Evolutionary conservation across 495 filamentous ascomycete genomes (phyloP).

Genomic region (Penicillium cosmopolitanum): DNA sequence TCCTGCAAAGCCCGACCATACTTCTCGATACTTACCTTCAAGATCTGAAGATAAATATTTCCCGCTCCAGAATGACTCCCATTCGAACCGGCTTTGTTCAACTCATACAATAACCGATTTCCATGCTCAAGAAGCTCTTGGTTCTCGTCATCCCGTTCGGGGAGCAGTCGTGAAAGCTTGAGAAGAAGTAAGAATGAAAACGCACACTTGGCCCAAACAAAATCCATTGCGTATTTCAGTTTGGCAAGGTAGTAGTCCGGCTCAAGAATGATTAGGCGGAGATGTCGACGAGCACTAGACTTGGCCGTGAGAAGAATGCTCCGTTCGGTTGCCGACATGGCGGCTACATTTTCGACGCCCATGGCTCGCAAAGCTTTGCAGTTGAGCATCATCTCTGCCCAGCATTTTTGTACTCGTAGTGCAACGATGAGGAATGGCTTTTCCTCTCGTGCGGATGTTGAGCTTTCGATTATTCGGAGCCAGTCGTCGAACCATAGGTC

Average conservation of each 20-base stretch:
- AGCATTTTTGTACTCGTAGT: slow-evolving; percentile 48
- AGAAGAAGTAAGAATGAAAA: slow-evolving; percentile 56
- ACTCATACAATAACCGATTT: slow-evolving; percentile 45
- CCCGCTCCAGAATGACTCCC: slow-evolving; percentile 31
- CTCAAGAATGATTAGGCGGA: slow-evolving; percentile 46
- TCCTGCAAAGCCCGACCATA: slow-evolving; percentile 46
- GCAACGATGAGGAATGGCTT: slow-evolving; percentile 42
- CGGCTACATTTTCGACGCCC: slow-evolving; percentile 52
- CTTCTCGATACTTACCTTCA: slow-evolving; percentile 52
- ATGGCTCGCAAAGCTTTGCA: slow-evolving; percentile 52
- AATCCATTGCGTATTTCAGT: slow-evolving; percentile 58
- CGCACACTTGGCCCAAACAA: slow-evolving; percentile 59
- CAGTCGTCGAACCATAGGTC: slow-evolving; percentile 54
- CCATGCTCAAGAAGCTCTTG: slow-evolving; percentile 47
- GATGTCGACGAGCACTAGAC: slow-evolving; percentile 51
- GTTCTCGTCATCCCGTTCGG: slow-evolving; percentile 43
- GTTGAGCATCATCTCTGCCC: slow-evolving; percentile 53
- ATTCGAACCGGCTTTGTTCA: slow-evolving; percentile 38
- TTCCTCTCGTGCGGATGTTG: slow-evolving; percentile 32
- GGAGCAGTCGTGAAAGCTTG: slow-evolving; percentile 52
- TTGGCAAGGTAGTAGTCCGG: slow-evolving; percentile 51
- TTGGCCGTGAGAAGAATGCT: slow-evolving; percentile 50
- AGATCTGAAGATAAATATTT: slow-evolving; percentile 49
- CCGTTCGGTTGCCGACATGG: slow-evolving; percentile 46
- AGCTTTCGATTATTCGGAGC: slow-evolving; percentile 42